These are phyloP conservation scores for Yamadazyma membranifaciens DNA, from an alignment of 1,139 yeast species.

Conservation along the genomic window DNA sequence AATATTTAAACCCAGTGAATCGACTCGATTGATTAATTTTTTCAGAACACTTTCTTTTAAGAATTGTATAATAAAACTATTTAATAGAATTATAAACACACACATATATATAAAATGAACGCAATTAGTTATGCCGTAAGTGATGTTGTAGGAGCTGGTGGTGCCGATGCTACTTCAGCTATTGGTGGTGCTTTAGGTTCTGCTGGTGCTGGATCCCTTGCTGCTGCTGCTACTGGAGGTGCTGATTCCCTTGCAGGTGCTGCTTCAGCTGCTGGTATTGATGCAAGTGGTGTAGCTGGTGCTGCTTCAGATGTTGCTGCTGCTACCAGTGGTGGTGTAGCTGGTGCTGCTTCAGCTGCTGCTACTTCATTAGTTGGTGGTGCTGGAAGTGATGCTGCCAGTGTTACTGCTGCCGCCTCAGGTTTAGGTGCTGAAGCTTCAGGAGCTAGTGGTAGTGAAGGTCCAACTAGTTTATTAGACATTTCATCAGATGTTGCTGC, in stretches of 20 bases:
- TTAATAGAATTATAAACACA: neutral
- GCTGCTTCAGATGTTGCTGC: constrained; percentile 6
- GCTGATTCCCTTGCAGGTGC: constrained; percentile 5
- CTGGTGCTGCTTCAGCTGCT: constrained; percentile 4
- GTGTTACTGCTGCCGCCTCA: constrained; percentile 5
- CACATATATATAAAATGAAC: constrained; percentile 16
- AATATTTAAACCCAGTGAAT: neutral
- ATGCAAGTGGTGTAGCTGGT: constrained; percentile 2
- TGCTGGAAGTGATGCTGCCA: constrained; percentile 6
- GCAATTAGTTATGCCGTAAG: constrained; percentile 23
- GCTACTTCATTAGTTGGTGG: constrained; percentile 6
- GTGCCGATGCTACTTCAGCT: constrained; percentile 4
- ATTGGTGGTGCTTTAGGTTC: constrained; percentile 7
- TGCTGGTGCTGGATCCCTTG: constrained; percentile 4
- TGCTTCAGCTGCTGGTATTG: constrained; percentile 4
- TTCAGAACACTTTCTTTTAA: neutral
- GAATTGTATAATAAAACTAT: neutral
- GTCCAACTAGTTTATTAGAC: constrained; percentile 10
- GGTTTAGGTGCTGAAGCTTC: neutral
- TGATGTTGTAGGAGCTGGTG: constrained; percentile 14
- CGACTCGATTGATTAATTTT: neutral
- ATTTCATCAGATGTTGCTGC: constrained; percentile 12
- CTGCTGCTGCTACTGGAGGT: constrained; percentile 6
- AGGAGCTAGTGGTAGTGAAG: constrained; percentile 8
- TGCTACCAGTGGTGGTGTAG: constrained; percentile 4